Conservation (phyloP, 2,329 filamentous ascomycete species). For the Chrysosporium queenslandicum region DNA sequence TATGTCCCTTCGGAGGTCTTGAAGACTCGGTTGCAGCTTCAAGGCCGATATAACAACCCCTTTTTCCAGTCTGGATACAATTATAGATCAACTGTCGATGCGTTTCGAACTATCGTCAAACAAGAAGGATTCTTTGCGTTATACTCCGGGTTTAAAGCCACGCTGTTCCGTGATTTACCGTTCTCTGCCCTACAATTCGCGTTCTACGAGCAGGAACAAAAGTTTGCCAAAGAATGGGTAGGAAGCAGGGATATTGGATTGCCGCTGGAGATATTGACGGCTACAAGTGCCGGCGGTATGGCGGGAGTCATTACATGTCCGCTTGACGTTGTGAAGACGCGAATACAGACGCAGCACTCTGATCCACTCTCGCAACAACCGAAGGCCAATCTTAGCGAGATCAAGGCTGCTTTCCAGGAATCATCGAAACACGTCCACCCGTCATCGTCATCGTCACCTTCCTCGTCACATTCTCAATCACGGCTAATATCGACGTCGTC, state of each 20-base stretch:
- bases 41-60: conserved; percentile 91
- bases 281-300: conserved; percentile 78
- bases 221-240: conserved; percentile 67
- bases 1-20: conserved; percentile 97
- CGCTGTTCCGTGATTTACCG: conserved; percentile 83
- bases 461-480: conserved; percentile 34
- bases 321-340: conserved; percentile 92
- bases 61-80: conserved; percentile 93
- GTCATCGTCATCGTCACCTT: conserved; percentile 20
- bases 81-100: conserved; percentile 76
- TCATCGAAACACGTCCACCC: conserved; percentile 23
- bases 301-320: conserved; percentile 92
- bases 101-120: conserved; percentile 71
- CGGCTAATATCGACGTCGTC: conserved; percentile 81
- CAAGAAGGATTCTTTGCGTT: conserved; percentile 75
- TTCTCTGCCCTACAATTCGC: conserved; percentile 96
- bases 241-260: conserved; percentile 76
- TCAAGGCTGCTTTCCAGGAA: conserved; percentile 7
- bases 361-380: conserved; percentile 20
- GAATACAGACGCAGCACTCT: conserved; percentile 82
- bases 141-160: conserved; percentile 96
- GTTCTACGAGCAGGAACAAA: conserved; percentile 92
- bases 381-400: conserved; percentile 18
- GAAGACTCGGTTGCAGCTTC: conserved; percentile 91
- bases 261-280: conserved; percentile 75